Evolutionary conservation across 768 basidiomycete species (phyloP), one percentile per base, ranked within the genome.

Genomic region (Neoboletus subvelutipes): DNA sequence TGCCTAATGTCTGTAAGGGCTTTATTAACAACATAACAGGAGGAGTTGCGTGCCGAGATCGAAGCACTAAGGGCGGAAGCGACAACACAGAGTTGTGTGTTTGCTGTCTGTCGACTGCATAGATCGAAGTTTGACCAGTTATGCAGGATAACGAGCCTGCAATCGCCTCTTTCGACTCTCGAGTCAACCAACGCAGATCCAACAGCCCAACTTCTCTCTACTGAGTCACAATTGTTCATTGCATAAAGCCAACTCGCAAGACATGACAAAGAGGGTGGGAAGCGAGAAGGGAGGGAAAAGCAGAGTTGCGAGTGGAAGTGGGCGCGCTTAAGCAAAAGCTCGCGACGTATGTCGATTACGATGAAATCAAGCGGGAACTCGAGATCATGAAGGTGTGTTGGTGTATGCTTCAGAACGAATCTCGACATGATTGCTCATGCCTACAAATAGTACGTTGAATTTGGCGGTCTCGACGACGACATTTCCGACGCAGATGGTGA

Each of bases 291-390:
- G 40, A 67, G 57, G 42, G 68, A 63, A 29, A 59, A 29, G 34
- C 41, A 15, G 58, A 70, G 31, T 54, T 91, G 84, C 73, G 69
- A 4, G 69, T 70, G 3, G 94, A 97, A 72, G 76, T 88, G 5
- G 87, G 88, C 17, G 79, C 79, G 47, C 77, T 95, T 2, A 86
- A 82, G 68, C 73, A 76, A 34, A 86, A 85, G 61, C 75, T 98
- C 37, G 85, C 83, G 64, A 83, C 83, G 61, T 91, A 88, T 58
- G 71, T 71, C 17, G 94, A 99, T 71, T 98, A 99, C 65, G 96
- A 98, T 66, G 95, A 98, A 75, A 86, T 98, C 67, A 98, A 98
- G 76, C 87, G 97, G 28, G 97, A 99, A 70, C 80, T 99, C 29
- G 94, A 94, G 67, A 98, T 99, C 61, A 92, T 98, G 92, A 98